A percentile compares a stretch with the other conserved stretches of the same genome.
Evolutionary conservation across 106 monocot genomes (phyloP).

Genomic region (Phalaenopsis aphrodite): DNA sequence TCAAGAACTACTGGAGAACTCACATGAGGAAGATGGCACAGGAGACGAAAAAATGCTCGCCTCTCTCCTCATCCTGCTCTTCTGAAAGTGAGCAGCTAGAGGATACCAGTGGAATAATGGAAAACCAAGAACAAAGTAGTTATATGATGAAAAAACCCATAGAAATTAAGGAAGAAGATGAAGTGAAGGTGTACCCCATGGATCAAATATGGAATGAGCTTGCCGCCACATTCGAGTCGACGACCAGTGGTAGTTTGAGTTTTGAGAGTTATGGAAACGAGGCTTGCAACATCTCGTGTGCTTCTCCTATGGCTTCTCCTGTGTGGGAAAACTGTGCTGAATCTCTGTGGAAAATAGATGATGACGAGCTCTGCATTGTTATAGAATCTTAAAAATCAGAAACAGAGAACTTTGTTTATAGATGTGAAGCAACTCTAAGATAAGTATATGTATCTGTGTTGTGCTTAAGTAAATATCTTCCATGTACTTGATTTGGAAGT

Average conservation of each 20-base stretch:
- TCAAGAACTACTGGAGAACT: constrained; percentile 76
- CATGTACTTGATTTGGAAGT: neutral
- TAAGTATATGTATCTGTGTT: neutral
- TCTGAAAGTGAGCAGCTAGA: neutral
- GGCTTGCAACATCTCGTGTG: neutral
- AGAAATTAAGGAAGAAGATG: neutral
- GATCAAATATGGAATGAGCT: constrained; percentile 61
- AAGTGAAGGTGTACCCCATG: constrained; percentile 17
- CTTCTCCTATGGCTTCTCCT: neutral
- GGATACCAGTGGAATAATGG: neutral
- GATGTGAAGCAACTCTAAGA: neutral
- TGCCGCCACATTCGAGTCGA: constrained; percentile 5
- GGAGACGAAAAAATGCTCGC: constrained; percentile 12
- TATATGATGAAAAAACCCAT: neutral
- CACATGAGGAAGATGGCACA: constrained; percentile 50
- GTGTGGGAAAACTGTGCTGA: neutral
- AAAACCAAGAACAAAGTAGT: neutral
- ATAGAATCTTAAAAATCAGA: neutral
- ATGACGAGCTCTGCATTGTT: neutral
- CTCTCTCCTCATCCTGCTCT: neutral
- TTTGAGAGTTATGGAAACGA: neutral
- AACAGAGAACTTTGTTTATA: constrained; percentile 2
- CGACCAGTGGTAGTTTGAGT: neutral
- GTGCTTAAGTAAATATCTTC: neutral
- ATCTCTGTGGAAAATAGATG: neutral